phyloP scores from a whole-genome alignment of 805 yeast genomes.

The Metschnikowia lochheadii region DNA sequence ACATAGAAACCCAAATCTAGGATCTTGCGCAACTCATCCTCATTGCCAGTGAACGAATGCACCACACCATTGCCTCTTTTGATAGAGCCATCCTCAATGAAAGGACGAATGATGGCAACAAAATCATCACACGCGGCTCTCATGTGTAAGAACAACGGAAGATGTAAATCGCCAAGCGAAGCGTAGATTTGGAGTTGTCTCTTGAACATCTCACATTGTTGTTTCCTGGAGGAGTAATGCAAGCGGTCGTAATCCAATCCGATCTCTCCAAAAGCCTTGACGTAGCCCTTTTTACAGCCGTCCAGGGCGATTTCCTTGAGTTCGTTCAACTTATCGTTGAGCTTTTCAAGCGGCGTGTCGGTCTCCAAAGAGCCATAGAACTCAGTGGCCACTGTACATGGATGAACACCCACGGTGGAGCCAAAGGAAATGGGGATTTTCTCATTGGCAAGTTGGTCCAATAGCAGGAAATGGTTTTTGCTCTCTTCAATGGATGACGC shows the following conservation, averaged over 20 bases:
- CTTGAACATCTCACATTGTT: slow-evolving; percentile 65
- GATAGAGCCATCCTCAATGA: slow-evolving; percentile 41
- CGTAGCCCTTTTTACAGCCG: slow-evolving; percentile 48
- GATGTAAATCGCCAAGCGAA: slow-evolving; percentile 36
- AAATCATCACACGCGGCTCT: slow-evolving; percentile 84
- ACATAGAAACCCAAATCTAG: slow-evolving; percentile 61
- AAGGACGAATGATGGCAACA: slow-evolving; percentile 57
- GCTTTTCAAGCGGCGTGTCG: slow-evolving; percentile 35
- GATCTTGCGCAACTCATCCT: slow-evolving; percentile 55
- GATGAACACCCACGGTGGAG: slow-evolving; percentile 93
- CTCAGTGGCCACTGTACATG: slow-evolving; percentile 66
- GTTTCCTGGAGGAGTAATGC: slow-evolving; percentile 63
- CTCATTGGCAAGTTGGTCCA: slow-evolving; percentile 21
- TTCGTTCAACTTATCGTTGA: slow-evolving; percentile 41
- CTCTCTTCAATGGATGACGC: slow-evolving; percentile 78
- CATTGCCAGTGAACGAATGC: slow-evolving; percentile 90
- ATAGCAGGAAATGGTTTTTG: slow-evolving; percentile 53
- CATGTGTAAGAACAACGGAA: slow-evolving; percentile 90
- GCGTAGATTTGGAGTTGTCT: slow-evolving; percentile 66
- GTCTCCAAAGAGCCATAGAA: slow-evolving; percentile 28
- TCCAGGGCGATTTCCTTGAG: slow-evolving; percentile 47
- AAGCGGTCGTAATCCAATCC: slow-evolving; percentile 94
- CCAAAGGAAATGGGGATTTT: slow-evolving; percentile 21
- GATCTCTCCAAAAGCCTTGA: slow-evolving; percentile 89
- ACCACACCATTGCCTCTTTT: slow-evolving; percentile 67